Evolutionary conservation across 371 early-diverging fungal genomes (phyloP), one percentile per base, ranked within the genome.

Genomic region (Dichotomocladium elegans): DNA sequence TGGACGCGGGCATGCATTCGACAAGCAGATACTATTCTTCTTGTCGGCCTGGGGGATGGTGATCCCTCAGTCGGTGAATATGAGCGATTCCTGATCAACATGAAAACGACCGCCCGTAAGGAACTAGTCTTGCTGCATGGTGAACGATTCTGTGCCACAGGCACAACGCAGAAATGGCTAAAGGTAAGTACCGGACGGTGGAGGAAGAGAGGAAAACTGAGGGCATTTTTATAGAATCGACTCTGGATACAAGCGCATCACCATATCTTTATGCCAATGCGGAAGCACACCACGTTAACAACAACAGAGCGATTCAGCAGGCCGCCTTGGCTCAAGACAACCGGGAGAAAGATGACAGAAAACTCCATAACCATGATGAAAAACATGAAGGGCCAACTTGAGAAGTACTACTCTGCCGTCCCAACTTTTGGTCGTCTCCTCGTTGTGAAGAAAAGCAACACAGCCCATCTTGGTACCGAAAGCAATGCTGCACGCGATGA

Each of bases 1-100:
- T 98, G 99, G 99, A 97, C 96, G 3, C 88, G 92, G 53, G 86
- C 92, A 4, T 97, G 97, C 63, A 90, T 98, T 55, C 87, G 94
- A n/a, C 96, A 98, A 65, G 80, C 97, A 0, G 99, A 98, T 72
- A 95, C 96, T 61, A 89, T 96, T 50, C 63, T 98, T 24, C 69
- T 98, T 14, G 91, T 98, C 4, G 98, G 93, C 0, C 65, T 93
- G 10, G 96, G 91, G 6, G 93, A 93, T 61, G 92, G 85, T 10
- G 92, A 94, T 50, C 90, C 92, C 0, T 66, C 85, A 0, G 86
- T 97, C 3, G 95, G 96, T 41, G 96, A 95, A 58, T 93, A 85
- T 62, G 99, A 98, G 66, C 83, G 92, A 8, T 68, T 93, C 42
- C 71, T 97, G 58, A 78, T 97, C 55, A 86, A 92, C 45, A 85